Evolutionary conservation across 352 stramenopile species (phyloP), one percentile per base, ranked within the genome.

Genomic region (Phytophthora tubulina): DNA sequence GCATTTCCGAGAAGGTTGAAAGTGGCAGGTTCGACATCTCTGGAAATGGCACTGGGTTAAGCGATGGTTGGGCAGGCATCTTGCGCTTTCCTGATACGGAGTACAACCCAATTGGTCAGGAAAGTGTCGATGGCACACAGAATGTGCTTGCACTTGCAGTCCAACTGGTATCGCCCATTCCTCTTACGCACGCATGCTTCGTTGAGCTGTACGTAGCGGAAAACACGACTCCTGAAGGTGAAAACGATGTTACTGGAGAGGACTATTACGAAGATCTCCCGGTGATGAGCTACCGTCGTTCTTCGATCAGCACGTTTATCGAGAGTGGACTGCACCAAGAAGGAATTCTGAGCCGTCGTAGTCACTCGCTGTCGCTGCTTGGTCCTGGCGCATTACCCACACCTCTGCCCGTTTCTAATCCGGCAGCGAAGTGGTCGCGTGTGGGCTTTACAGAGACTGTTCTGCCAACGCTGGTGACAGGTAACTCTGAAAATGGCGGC

Each of bases 391-490:
- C 67, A 9, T 35, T 79, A 33, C 63, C 67, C 31, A 80, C 79
- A 1, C 77, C 82, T 31, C 38, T 80, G 11, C 71, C 58, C 8
- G 54, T 63, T n/a, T 72, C 72, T 27, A 78, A 72, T 58, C 72
- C 62, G 11, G 68, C 59, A 55, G 45, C 73, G 8, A 81, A 88
- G 50, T 96, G 86, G 88, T 75, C 82, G 5, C 88, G 88, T 35
- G 82, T 93, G 13, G 85, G 86, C 6, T 90, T 91, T 10, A 96
- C 88, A 0, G 88, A 96, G 59, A 93, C 88, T 9, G 88, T 94
- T 55, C 69, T 91, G 14, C 88, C 88, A 7, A 90, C 81, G 2
- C 32, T 91, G 17, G 75, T 91, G 31, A 73, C 72, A n/a, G 65
- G 64, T 8, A 80, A 56, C 38, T 56, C 61, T 46, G 75, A 79